phyloP scores from a whole-genome alignment of 805 yeast species.

The Grigorovia humatica region DNA sequence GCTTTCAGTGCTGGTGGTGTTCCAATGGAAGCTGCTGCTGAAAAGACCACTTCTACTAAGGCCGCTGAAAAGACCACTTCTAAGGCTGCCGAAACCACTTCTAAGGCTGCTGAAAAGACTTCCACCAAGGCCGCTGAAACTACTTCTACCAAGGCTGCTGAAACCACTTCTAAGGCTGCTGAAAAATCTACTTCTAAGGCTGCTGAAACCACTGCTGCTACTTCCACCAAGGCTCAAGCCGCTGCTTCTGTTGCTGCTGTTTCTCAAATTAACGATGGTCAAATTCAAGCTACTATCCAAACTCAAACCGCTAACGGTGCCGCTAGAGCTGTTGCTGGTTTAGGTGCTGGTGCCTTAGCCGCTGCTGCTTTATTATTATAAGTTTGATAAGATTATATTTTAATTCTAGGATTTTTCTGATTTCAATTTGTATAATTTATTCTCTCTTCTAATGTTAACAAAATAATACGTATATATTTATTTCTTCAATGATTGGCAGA shows the following conservation, averaged over 20 bases:
- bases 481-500: not conserved
- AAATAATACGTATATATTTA: not conserved
- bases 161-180: slow-evolving; percentile 5
- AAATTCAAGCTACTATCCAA: slow-evolving; percentile 10
- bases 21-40: slow-evolving; percentile 1
- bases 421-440: not conserved
- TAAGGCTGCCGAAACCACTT: slow-evolving; percentile 3
- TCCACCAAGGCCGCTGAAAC: slow-evolving; percentile 8
- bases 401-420: not conserved
- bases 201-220: slow-evolving; percentile 3
- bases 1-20: slow-evolving; percentile 7
- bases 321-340: slow-evolving; percentile 12
- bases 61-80: slow-evolving; percentile 3
- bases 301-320: slow-evolving; percentile 17
- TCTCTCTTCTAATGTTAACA: not conserved
- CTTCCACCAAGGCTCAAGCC: slow-evolving; percentile 3
- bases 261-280: slow-evolving; percentile 6
- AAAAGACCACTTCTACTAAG: not conserved
- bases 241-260: slow-evolving; percentile 9
- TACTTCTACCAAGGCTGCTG: slow-evolving; percentile 4
- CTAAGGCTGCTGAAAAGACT: slow-evolving; percentile 5
- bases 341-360: slow-evolving; percentile 17
- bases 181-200: slow-evolving; percentile 3
- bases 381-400: slow-evolving; percentile 1
- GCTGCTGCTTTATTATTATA: slow-evolving; percentile 16